Evolutionary conservation across 768 basidiomycete genomes (phyloP), one percentile per base, ranked within the genome.

Genomic region (Leccinum fibrillosum): DNA sequence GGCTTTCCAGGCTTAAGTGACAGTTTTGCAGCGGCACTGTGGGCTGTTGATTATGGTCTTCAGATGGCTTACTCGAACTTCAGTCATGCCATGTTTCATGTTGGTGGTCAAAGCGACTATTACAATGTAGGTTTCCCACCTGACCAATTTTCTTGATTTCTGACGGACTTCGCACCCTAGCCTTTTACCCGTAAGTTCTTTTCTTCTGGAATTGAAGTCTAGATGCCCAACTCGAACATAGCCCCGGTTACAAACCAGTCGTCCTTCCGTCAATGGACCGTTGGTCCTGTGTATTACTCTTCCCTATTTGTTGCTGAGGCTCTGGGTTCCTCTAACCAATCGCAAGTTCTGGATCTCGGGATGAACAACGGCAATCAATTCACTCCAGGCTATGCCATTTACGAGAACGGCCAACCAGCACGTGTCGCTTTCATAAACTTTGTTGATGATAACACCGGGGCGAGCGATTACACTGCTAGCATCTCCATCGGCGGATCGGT

Each of bases 361-460:
- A 77, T 79, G 49, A 83, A 82, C 63, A 66, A 65, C 47, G 78
- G 72, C 21, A 82, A 75, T 63, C 74, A 77, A 12, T 82, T 74
- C 61, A 88, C 86, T 6, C 87, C 90, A 59, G 77, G 81, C 53
- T 67, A 67, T 37, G 88, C 82, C 5, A 81, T 93, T 55, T 92
- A 92, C 66, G 89, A 92, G 69, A 80, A 86, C 56, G 84, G 83
- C 17, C 75, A 69, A 3, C 82, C 86, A 4, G 77, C 79, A 8
- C 80, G 86, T 45, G 77, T 90, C 1, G 86, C 83, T 8, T 66
- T 92, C 52, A 82, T 92, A 75, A 94, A 93, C 70, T 92, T 81
- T 64, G 77, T 90, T 48, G 77, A 80, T 30, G 89, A 91, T 64
- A 59, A 77, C 0, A 75, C 76, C 4, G 86, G 86, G 5, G 80